Evolutionary conservation across 306 rosid species (phyloP).

Genomic region (Quercus variabilis): DNA sequence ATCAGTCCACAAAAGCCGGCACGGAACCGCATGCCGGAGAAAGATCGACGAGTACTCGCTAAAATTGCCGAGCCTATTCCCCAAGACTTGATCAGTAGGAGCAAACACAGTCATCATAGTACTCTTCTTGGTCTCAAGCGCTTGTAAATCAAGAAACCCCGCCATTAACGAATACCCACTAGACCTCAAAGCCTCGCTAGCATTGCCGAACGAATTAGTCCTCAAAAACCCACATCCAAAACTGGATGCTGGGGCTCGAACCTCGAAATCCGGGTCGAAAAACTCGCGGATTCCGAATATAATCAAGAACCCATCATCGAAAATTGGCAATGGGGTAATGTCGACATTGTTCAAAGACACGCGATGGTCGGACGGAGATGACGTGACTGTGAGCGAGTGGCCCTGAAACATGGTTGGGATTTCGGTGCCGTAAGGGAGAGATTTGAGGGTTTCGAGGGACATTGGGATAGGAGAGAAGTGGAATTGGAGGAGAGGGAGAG

Average conservation of each 20-base stretch:
- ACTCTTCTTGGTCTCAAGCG: slow-evolving; percentile 34
- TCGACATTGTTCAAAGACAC: slow-evolving; percentile 49
- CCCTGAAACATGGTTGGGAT: slow-evolving; percentile 60
- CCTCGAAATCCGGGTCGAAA: slow-evolving; percentile 47
- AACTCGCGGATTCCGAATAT: slow-evolving; percentile 54
- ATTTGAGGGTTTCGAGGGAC: slow-evolving; percentile 43
- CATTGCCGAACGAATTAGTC: slow-evolving; percentile 36
- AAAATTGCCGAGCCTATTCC: slow-evolving; percentile 27
- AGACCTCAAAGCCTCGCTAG: slow-evolving; percentile 32
- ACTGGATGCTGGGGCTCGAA: slow-evolving; percentile 12
- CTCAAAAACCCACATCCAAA: slow-evolving; percentile 25
- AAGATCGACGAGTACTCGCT: slow-evolving; percentile 44
- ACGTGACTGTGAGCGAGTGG: slow-evolving; percentile 47
- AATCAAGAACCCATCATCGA: slow-evolving; percentile 55
- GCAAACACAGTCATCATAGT: slow-evolving; percentile 63
- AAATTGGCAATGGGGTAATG: slow-evolving; percentile 41
- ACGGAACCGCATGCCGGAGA: slow-evolving; percentile 70
- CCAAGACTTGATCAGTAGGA: slow-evolving; percentile 50
- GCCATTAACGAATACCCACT: slow-evolving; percentile 59
- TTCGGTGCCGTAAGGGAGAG: slow-evolving; percentile 53
- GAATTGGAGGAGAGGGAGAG: slow-evolving; percentile 65
- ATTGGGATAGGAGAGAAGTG: slow-evolving; percentile 55
- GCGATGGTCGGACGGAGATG: slow-evolving; percentile 20
- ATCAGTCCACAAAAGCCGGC: slow-evolving; percentile 64
- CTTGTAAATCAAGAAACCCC: slow-evolving; percentile 58